Evolutionary conservation across 75 land plant genomes (phyloP).

Genomic region (Larix kaempferi): DNA sequence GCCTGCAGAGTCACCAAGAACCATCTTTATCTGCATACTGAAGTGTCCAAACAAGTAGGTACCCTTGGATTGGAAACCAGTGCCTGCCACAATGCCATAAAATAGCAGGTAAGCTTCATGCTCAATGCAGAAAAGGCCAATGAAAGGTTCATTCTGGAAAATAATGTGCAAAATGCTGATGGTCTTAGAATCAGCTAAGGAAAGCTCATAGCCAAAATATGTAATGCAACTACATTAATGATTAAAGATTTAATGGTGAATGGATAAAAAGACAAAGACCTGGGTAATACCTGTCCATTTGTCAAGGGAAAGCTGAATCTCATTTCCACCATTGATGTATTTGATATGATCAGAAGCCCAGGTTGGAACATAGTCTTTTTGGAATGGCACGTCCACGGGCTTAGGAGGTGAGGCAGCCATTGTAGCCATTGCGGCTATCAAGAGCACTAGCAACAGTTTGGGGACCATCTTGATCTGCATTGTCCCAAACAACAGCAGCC

Average conservation of each 20-base stretch:
- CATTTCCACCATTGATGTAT: constrained; percentile 23
- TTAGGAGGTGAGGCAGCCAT: constrained; percentile 8
- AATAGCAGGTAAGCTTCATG: too few species aligned
- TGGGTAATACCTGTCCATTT: constrained; percentile 26
- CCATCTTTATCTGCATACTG: constrained; percentile 67
- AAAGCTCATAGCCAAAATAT: too few species aligned
- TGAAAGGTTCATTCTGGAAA: too few species aligned
- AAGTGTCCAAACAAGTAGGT: constrained; percentile 70
- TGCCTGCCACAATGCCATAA: too few species aligned
- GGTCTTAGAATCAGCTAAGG: too few species aligned
- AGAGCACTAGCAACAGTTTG: not conserved
- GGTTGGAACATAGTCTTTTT: constrained; percentile 25
- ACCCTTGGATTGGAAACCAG: constrained; percentile 63
- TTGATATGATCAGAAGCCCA: constrained; percentile 30
- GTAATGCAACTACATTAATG: too few species aligned
- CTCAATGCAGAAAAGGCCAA: too few species aligned
- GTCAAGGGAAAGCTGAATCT: constrained; percentile 17
- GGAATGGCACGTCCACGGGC: constrained; percentile 19
- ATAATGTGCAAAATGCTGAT: too few species aligned
- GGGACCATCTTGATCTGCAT: not conserved
- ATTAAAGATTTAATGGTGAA: too few species aligned
- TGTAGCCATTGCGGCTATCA: not conserved
- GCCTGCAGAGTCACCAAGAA: constrained; percentile 66
- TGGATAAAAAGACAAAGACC: too few species aligned
- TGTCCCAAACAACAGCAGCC: not conserved